A percentile compares a stretch with the other conserved stretches of the same genome.
Evolutionary conservation across 805 yeast genomes (phyloP).

Genomic region (Ogataea wickerhamii): DNA sequence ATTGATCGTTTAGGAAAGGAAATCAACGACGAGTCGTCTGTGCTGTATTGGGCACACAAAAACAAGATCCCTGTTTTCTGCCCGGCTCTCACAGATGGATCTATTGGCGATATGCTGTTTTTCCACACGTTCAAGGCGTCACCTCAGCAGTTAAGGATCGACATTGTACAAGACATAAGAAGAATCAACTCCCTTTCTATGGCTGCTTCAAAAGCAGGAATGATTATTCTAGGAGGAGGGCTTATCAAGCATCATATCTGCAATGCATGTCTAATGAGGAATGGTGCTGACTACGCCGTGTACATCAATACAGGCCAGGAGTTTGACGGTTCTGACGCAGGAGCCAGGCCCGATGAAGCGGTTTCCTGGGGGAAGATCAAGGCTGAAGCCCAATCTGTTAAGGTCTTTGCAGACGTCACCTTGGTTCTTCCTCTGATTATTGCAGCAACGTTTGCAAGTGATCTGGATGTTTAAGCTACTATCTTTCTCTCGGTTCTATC

Average conservation of each 20-base stretch:
- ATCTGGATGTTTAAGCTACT: too few relatives aligned
- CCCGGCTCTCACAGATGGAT: slow-evolving; percentile 97
- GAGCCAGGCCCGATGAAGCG: slow-evolving; percentile 99
- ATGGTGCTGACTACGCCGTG: slow-evolving; percentile 98
- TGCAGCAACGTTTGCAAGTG: slow-evolving; percentile 92
- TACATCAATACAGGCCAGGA: slow-evolving; percentile 98
- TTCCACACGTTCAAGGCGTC: slow-evolving; percentile 96
- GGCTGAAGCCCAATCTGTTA: slow-evolving; percentile 86
- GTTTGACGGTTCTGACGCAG: slow-evolving; percentile 98
- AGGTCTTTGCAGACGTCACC: slow-evolving; percentile 93
- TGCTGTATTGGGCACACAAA: slow-evolving; percentile 96
- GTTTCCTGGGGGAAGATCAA: slow-evolving; percentile 98
- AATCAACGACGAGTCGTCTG: slow-evolving; percentile 89
- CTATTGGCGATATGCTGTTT: slow-evolving; percentile 97
- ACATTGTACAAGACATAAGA: slow-evolving; percentile 92
- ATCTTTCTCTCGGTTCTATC: background rate
- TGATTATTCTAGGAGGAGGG: slow-evolving; percentile 96
- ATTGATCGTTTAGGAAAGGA: slow-evolving; percentile 94
- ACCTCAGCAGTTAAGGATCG: slow-evolving; percentile 84
- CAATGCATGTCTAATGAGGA: slow-evolving; percentile 97
- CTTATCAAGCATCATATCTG: slow-evolving; percentile 95
- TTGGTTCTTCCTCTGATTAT: slow-evolving; percentile 93
- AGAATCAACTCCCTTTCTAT: slow-evolving; percentile 88
- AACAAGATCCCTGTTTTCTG: slow-evolving; percentile 95
- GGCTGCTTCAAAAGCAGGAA: slow-evolving; percentile 93